Evolutionary conservation across 2,329 filamentous ascomycete species (phyloP), one percentile per base, ranked within the genome.

Genomic region (Epichloe sibirici): DNA sequence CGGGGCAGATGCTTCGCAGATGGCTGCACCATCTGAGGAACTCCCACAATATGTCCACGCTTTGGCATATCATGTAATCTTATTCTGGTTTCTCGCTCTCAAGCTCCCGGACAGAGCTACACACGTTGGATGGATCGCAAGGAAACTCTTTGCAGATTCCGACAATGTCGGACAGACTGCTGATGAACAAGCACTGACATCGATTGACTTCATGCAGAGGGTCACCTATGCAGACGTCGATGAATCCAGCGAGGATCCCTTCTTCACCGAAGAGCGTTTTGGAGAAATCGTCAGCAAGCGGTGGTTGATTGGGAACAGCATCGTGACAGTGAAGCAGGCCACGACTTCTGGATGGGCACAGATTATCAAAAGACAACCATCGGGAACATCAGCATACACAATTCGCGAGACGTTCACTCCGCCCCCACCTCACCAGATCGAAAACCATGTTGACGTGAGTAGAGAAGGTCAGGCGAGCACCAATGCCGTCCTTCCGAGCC

Each of bases 21-120:
- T 83, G 7, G 58, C 60, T 9, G 63, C 58, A 43, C 63, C 63
- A 5, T 68, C 83, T 6, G 86, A 93, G 56, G 88, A 93, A 58
- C 75, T 95, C 48, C 90, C 90, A 4, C 87, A 93, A 66, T 98
- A 98, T 65, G 88, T 98, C 28, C 93, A 94, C 66, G 87, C 90
- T 2, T 74, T 97, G 50, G 91, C 91, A 8, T 95, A 95, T 65
- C 90, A 97, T 65, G 89, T 95, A 60, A 90, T 98, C 58, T 86
- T 90, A 2, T 96, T 95, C 65, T 98, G 93, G 93, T 98, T 97
- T 65, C 76, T 98, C 59, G 87, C 90, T 1, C 68, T 98, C 60
- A 91, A 89, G 62, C 77, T 95, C 49, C 81, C 85, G 39, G 90
- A 96, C 64, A 83, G 93, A 49, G 81, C 85, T 37, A 88, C 82